phyloP scores from a whole-genome alignment of 768 basidiomycete species.

The Harrya chromipes region DNA sequence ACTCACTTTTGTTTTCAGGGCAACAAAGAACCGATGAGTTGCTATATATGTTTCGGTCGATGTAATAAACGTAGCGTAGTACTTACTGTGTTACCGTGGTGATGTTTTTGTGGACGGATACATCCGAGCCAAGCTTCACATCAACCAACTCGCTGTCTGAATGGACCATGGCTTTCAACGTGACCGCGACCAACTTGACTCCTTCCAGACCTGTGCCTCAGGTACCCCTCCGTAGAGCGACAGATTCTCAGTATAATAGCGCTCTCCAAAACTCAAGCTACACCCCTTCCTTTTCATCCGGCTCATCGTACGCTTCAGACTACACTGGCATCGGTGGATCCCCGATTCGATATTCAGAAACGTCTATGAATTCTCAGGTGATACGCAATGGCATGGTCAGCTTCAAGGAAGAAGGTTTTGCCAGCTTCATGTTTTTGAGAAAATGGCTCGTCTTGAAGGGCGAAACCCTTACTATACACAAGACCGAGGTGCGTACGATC shows the following conservation, averaged over 20 bases:
- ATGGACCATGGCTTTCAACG: conserved; percentile 46
- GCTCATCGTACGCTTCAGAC: conserved; percentile 60
- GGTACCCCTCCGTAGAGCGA: conserved; percentile 52
- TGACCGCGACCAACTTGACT: conserved; percentile 58
- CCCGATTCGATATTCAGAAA: conserved; percentile 52
- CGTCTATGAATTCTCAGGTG: conserved; percentile 39
- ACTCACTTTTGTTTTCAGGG: conserved; percentile 23
- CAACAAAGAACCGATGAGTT: conserved; percentile 38
- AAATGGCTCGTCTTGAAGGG: conserved; percentile 89
- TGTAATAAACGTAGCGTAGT: not conserved
- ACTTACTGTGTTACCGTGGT: conserved; percentile 27
- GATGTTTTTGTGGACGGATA: conserved; percentile 27
- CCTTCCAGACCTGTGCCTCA: conserved; percentile 78
- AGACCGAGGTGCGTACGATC: conserved; percentile 73
- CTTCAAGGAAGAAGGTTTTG: conserved; percentile 93
- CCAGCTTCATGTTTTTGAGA: conserved; percentile 87
- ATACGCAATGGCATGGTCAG: conserved; percentile 72
- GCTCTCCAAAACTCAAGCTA: conserved; percentile 55
- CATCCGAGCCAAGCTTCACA: conserved; percentile 23
- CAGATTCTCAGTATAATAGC: conserved; percentile 39
- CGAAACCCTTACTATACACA: conserved; percentile 75
- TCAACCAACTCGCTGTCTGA: conserved; percentile 12
- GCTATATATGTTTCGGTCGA: too few species aligned
- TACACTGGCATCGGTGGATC: conserved; percentile 84
- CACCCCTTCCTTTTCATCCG: conserved; percentile 53